These are phyloP conservation scores for Funneliformis geosporum DNA, from an alignment of 192 early-diverging fungal species.

Conservation along the genomic window DNA sequence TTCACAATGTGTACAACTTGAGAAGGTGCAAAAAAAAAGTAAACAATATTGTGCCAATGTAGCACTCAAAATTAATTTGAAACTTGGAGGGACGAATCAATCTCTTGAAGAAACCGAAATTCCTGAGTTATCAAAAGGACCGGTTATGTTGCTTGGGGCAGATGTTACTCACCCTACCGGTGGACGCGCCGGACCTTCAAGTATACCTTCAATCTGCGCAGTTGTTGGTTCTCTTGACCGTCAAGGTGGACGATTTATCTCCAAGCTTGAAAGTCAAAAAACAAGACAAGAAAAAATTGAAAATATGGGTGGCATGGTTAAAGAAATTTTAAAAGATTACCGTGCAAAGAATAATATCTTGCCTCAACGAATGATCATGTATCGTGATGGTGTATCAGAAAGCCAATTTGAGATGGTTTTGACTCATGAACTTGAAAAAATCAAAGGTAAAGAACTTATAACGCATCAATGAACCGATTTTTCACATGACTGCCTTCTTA, in stretches of 20 bases:
- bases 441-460: conserved; percentile 38
- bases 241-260: conserved; percentile 65
- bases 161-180: conserved; percentile 79
- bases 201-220: conserved; percentile 75
- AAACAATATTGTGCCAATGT: conserved; percentile 86
- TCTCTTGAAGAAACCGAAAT: conserved; percentile 38
- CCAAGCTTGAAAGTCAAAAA: conserved; percentile 20
- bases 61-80: conserved; percentile 82
- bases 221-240: conserved; percentile 72
- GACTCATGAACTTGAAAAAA: conserved; percentile 66
- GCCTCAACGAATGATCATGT: conserved; percentile 68
- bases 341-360: conserved; percentile 62
- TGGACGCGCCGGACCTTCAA: conserved; percentile 34
- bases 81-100: conserved; percentile 77
- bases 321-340: conserved; percentile 68
- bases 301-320: conserved; percentile 64
- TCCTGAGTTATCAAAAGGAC: conserved; percentile 58
- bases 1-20: conserved; percentile 82
- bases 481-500: not conserved
- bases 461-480: not conserved
- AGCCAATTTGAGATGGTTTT: conserved; percentile 61
- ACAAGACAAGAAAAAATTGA: conserved; percentile 61
- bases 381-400: conserved; percentile 78
- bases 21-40: conserved; percentile 54
- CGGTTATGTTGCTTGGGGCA: conserved; percentile 80